Base-by-base conservation (phyloP, 495 filamentous ascomycete genomes). In the Chaetomidium leptoderma region DNA sequence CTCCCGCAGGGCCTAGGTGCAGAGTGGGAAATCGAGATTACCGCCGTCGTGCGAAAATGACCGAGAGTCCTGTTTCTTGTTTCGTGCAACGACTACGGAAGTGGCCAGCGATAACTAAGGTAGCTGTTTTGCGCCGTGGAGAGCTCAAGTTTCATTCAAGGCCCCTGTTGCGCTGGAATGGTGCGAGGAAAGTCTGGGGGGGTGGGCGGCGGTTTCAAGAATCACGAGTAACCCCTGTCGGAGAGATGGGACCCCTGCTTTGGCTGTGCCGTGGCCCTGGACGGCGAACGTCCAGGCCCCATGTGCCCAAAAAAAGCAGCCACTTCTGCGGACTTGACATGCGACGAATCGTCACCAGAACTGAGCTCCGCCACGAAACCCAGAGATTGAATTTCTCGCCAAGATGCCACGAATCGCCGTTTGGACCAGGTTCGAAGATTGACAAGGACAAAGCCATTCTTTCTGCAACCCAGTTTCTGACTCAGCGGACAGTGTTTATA, bases 121-220 rank as follows among this genome's bases (percentile, higher is more conserved):
- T n/a, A 30, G 11, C 39, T 47, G 8, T 55, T 54, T 54, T 48
- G 47, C 44, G 58, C 43, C 45, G 50, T 43, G 52, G 36, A 9
- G 58, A 55, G 44, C 36, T 45, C 6, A 45, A 44, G 27, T 57
- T 32, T 36, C 23, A 55, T 30, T 57, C 32, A 40, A 45, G 57
- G 43, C 62, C 62, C 61, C 52, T 57, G 55, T 48, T 47, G 29
- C 17, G 39, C 48, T 35, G 46, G 57, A 45, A 35, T 55, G 61
- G 61, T 55, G 57, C 39, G 53, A 54, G 44, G 54, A 24, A 55
- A 58, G 57, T 66, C 51, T 63, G 57, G 57, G 56, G 57, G 56
- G 63, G 46, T 37, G 35, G 49, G 49, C 45, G 32, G 47, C 29
- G 50, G 62, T 69, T 69, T 65, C 62, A 69, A 65, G 57, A 67